A percentile compares a stretch with the other conserved stretches of the same genome.
These are phyloP conservation scores for Oryza longistaminata DNA, from an alignment of 176 grass and related monocot species.

Conservation along the genomic window DNA sequence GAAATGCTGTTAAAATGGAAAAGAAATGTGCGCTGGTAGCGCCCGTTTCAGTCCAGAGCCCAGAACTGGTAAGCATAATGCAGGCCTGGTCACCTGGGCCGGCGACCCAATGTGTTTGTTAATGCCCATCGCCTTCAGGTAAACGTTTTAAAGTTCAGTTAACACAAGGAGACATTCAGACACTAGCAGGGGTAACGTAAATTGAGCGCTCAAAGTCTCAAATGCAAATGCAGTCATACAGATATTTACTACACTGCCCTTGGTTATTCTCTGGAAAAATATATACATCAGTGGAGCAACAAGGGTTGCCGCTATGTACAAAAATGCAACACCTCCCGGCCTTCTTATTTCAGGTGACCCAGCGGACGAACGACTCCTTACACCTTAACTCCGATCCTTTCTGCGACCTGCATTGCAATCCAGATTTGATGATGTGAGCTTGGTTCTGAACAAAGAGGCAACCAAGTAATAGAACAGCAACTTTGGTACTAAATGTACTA, in stretches of 20 bases:
- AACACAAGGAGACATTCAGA: not conserved
- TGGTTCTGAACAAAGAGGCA: not conserved
- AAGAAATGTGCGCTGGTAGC: too few relatives aligned
- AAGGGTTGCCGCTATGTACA: slow-evolving; percentile 41
- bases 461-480: not conserved
- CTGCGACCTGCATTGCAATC: slow-evolving; percentile 40
- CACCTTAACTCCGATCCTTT: slow-evolving; percentile 53
- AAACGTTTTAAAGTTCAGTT: too few relatives aligned
- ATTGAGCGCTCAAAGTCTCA: not conserved
- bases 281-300: slow-evolving; percentile 42
- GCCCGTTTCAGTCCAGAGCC: too few relatives aligned
- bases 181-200: not conserved
- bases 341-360: slow-evolving; percentile 6
- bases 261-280: slow-evolving; percentile 29
- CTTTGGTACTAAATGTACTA: not conserved
- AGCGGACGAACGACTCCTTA: not conserved
- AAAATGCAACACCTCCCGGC: not conserved
- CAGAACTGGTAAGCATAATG: not conserved
- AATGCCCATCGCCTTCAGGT: too few relatives aligned
- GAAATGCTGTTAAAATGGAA: too few relatives aligned
- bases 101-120: too few relatives aligned
- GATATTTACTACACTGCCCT: slow-evolving; percentile 4
- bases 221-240: not conserved
- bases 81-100: too few relatives aligned
- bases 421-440: not conserved